Base-by-base conservation (phyloP, 2,329 filamentous ascomycete genomes). In the Penicillium crustosum region DNA sequence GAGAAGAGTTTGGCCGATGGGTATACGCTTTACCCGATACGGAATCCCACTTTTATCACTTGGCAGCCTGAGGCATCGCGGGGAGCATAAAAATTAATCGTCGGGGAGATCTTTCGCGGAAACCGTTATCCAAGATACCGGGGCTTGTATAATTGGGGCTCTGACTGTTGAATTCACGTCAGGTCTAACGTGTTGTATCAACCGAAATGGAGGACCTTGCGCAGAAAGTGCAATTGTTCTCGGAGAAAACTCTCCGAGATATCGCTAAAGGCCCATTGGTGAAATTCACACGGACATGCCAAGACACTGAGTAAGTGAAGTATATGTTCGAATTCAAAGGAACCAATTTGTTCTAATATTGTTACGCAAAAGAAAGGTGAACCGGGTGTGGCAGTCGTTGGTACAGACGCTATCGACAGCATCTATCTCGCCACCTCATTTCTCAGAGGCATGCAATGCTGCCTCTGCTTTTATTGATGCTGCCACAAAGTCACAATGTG, bases 401-500 rank as follows among this genome's bases (percentile, higher is more conserved):
- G 62, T 78, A 43, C 63, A 71, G 57, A 81, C 79, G 44, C 74
- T 77, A 60, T 71, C 71, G 27, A 72, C 67, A 27, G 68, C 73
- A 19, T 72, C 70, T 39, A 68, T 78, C 44, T 69, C 75, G 19
- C 68, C 69, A 59, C 64, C 64, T 39, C 79, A 81, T 67, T 73
- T 73, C 17, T 71, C 74, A 25, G 72, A 75, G 7, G 73, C 74
- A 38, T 78, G 76, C 60, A 80, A 79, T 71, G 74, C 78, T 7
- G 53, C 79, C 29, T 76, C 75, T 55, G 74, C 74, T 21, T 79
- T 78, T 52, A 62, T 81, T 23, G 73, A 78, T 60, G 69, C 73
- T 13, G 72, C 73, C 10, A 56, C 65, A 17, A 61, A 64, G 13
- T 76, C 78, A 13, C 51, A 66, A 31, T 64, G 67, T 55, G 57